A percentile compares a stretch with the other conserved stretches of the same genome.
These are phyloP conservation scores for Nicotiana tabacum DNA, from an alignment of 257 asterid species.

Conservation along the genomic window DNA sequence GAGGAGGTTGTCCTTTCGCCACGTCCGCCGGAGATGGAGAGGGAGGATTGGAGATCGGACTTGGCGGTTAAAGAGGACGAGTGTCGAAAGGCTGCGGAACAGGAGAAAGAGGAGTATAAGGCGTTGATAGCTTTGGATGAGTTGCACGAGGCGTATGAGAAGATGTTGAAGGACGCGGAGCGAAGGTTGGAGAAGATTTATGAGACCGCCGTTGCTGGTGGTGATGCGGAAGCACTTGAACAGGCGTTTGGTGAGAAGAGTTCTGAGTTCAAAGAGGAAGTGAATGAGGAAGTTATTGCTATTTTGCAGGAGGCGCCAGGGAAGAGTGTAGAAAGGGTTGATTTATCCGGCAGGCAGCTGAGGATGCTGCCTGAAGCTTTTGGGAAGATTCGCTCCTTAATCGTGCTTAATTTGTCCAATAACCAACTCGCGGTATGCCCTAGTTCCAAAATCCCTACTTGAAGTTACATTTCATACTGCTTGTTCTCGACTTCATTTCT, in stretches of 20 bases:
- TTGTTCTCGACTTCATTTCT: neutral
- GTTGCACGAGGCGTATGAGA: constrained; percentile 75
- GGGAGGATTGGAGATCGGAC: constrained; percentile 10
- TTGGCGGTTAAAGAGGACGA: constrained; percentile 19
- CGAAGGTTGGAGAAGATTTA: constrained; percentile 70
- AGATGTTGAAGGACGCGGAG: constrained; percentile 80
- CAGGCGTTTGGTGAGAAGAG: constrained; percentile 29
- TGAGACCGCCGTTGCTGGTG: constrained; percentile 73
- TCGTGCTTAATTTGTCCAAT: constrained; percentile 61
- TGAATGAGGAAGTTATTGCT: constrained; percentile 61
- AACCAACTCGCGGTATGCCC: constrained; percentile 69
- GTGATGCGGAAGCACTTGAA: constrained; percentile 25
- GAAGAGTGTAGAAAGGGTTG: constrained; percentile 51
- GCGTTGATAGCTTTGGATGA: constrained; percentile 72
- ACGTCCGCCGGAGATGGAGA: constrained; percentile 17
- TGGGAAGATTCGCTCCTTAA: constrained; percentile 51
- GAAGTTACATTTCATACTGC: neutral
- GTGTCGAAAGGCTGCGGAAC: constrained; percentile 20
- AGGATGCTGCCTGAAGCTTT: constrained; percentile 74
- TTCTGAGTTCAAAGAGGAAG: constrained; percentile 33
- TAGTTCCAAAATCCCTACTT: neutral
- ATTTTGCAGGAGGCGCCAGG: constrained; percentile 64
- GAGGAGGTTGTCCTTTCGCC: constrained; percentile 35
- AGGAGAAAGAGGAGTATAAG: constrained; percentile 49
- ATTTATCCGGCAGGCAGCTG: constrained; percentile 53